Conservation (phyloP, 495 filamentous ascomycete species). For the Aspergillus cavernicola region DNA sequence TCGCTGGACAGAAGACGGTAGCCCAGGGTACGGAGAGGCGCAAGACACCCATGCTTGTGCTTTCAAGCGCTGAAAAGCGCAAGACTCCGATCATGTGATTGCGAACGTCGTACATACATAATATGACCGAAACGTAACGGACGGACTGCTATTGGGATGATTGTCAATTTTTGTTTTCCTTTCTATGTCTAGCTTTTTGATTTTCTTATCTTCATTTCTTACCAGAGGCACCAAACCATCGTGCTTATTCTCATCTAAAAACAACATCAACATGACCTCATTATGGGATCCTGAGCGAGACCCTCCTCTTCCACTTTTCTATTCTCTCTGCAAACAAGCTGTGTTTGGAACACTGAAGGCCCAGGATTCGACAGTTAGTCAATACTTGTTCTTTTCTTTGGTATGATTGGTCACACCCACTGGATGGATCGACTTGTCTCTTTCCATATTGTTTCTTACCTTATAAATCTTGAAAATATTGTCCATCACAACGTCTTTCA, state of each 20-base stretch:
- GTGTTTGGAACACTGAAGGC: conserved; percentile 12
- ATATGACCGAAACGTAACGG: conserved; percentile 41
- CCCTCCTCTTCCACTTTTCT: background rate
- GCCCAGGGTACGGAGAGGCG: conserved; percentile 58
- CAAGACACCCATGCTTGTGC: conserved; percentile 80
- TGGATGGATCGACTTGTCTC: conserved; percentile 13
- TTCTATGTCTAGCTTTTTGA: conserved; percentile 7
- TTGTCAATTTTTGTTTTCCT: conserved; percentile 11
- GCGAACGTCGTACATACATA: conserved; percentile 29
- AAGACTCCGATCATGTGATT: conserved; percentile 63
- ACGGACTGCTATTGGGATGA: conserved; percentile 20
- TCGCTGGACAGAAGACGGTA: conserved; percentile 43
- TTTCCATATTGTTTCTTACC: conserved; percentile 1
- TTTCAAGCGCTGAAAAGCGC: conserved; percentile 87
- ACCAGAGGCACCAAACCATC: background rate
- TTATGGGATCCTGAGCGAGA: background rate
- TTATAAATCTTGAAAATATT: conserved; percentile 1
- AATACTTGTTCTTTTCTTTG: conserved; percentile 5
- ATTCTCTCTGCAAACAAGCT: conserved; percentile 3
- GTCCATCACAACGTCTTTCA: background rate
- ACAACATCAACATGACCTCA: conserved; percentile 1
- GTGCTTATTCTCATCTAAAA: background rate
- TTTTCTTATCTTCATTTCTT: conserved; percentile 9
- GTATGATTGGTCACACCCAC: conserved; percentile 8
- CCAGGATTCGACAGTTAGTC: background rate